Evolutionary conservation across 2,329 filamentous ascomycete genomes (phyloP), one percentile per base, ranked within the genome.

Genomic region (Chrysoporthe austroafricana): DNA sequence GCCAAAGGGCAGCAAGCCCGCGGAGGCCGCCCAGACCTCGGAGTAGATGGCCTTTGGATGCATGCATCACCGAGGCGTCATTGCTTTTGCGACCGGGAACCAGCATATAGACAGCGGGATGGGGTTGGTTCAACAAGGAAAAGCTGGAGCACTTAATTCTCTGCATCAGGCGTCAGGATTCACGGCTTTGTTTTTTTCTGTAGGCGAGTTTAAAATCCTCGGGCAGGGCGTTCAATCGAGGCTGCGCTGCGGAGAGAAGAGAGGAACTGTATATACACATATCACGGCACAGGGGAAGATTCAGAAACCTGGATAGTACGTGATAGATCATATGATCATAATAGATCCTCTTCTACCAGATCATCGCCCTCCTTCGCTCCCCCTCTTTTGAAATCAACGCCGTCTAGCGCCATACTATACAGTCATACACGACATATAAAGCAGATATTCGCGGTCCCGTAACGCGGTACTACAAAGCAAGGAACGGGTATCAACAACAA

Each of bases 21-120:
- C 46, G 11, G 67, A 73, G 67, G 70, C 72, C 52, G 72, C 70
- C 52, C 71, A 63, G 9, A 48, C 66, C 44, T 46, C 66, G 21
- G 62, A 61, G 34, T 68, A 56, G 50, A 34, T 8, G 21, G 50
- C 16, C 36, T 7, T 39, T 9, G 36, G 5, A 39, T 39, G 9
- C 3, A 21, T 48, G 59, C 43, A 61, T 61, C 43, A 61, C 6
- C n/a, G 21, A 61, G 42, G 59, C 59, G 59, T 61, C 50, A 57
- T 64, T 32, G 14, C 8, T 14, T 18, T 11, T 21, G 52, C 32
- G 36, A 26, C 39, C 13, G n/a, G 44, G 34, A 42, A 54, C n/a
- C 11, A 14, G 34, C 16, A 43, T 52, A 63, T 63, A 63, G 44
- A 62, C 14, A 26, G 36, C 16, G 42, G 32, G 34, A 58, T 58